Conservation (phyloP, 1,139 yeast genomes). For the Pichia sp. region DNA sequence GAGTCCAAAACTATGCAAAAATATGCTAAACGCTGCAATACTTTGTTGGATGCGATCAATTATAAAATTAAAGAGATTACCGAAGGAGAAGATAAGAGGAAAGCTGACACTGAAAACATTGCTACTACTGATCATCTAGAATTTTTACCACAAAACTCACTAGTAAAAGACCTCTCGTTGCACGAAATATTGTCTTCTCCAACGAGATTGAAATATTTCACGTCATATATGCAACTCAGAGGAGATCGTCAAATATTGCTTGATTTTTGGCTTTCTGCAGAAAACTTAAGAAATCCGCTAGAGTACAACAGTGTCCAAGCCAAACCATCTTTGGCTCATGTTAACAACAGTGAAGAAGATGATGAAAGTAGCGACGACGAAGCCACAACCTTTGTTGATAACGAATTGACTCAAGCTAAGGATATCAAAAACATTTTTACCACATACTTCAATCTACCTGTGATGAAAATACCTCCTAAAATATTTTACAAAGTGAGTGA, state of each 20-base stretch:
- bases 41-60: slow-evolving; percentile 3
- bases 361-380: slow-evolving; percentile 25
- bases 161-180: slow-evolving; percentile 23
- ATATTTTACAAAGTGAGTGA: slow-evolving; percentile 33
- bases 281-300: slow-evolving; percentile 66
- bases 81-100: background rate
- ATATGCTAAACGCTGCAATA: slow-evolving; percentile 9
- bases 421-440: slow-evolving; percentile 48
- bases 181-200: slow-evolving; percentile 43
- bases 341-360: slow-evolving; percentile 16
- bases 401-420: slow-evolving; percentile 42
- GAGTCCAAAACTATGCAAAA: slow-evolving; percentile 10
- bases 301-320: slow-evolving; percentile 35
- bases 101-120: background rate
- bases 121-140: background rate
- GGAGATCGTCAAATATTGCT: slow-evolving; percentile 40
- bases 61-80: background rate
- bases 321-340: background rate
- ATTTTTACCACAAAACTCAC: no score
- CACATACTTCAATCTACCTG: slow-evolving; percentile 36
- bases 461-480: slow-evolving; percentile 32
- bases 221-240: slow-evolving; percentile 52
- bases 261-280: slow-evolving; percentile 65
- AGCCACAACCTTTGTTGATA: slow-evolving; percentile 26
- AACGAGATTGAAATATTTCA: slow-evolving; percentile 46